Conservation (phyloP, 768 basidiomycete genomes). For the Pleurotus tuoliensis region DNA sequence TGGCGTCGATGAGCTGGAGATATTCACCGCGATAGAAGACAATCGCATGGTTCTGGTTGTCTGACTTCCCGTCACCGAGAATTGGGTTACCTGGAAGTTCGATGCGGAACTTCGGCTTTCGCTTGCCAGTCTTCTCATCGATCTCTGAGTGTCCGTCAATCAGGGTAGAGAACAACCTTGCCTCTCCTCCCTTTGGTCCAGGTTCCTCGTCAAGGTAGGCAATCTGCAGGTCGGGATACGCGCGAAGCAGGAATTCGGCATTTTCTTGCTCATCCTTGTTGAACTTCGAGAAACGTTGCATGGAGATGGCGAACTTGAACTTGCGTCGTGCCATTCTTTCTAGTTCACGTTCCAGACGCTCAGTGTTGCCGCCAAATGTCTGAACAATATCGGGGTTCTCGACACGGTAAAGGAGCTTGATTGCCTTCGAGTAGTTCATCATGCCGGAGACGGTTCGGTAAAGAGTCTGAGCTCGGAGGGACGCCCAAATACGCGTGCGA, state of each 20-base stretch:
- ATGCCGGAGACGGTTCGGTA: slow-evolving; percentile 99
- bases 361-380: slow-evolving; percentile 93
- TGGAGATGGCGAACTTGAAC: slow-evolving; percentile 97
- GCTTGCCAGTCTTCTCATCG: slow-evolving; percentile 80
- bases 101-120: slow-evolving; percentile 95
- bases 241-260: slow-evolving; percentile 94
- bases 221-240: slow-evolving; percentile 98
- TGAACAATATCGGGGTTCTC: slow-evolving; percentile 99
- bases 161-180: slow-evolving; percentile 84
- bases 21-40: slow-evolving; percentile 99
- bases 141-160: slow-evolving; percentile 98
- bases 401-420: slow-evolving; percentile 97
- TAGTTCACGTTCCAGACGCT: slow-evolving; percentile 90
- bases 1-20: slow-evolving; percentile 97
- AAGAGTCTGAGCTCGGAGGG: slow-evolving; percentile 94
- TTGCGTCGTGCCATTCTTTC: slow-evolving; percentile 97
- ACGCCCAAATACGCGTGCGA: slow-evolving; percentile 99
- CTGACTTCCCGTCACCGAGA: slow-evolving; percentile 97
- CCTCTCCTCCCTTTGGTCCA: slow-evolving; percentile 82
- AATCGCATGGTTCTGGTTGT: slow-evolving; percentile 99
- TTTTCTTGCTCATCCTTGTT: slow-evolving; percentile 99
- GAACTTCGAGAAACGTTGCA: slow-evolving; percentile 99
- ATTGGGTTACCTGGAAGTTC: slow-evolving; percentile 99
- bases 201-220: slow-evolving; percentile 97
- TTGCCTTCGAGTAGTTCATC: slow-evolving; percentile 99